Evolutionary conservation across 2,329 filamentous ascomycete species (phyloP), one percentile per base, ranked within the genome.

Genomic region (Epichloe amarillans): DNA sequence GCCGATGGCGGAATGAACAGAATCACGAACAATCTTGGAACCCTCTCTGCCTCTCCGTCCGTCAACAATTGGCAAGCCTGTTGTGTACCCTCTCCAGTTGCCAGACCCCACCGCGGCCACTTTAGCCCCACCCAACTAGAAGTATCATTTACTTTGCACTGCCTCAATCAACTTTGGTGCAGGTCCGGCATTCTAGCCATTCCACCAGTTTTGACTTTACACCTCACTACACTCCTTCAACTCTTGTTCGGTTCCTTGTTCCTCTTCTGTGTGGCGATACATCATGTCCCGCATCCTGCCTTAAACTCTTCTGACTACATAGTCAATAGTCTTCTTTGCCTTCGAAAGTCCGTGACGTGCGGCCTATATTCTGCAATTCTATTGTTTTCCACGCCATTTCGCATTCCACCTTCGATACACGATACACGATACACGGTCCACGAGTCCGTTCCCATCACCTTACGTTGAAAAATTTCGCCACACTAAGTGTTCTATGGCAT

Each of bases 131-230:
- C 47, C 35, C 11, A 38, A 35, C 33, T 11, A 17, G 40, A 30
- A 30, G 33, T 33, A 10, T 21, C 19, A 42, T 38, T 51, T 26
- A 41, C 26, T 51, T 52, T 52, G 50, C 50, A 52, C 50, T 52
- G 50, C 50, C 50, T 42, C 46, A 39, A 37, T 42, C 7, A 43
- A 36, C 17, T 35, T 14, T 37, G 5, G n/a, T 44, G 47, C 40
- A 21, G 36, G 26, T 45, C 49, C 23, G 19, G 39, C 49, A 41
- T 33, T 43, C 35, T 50, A 23, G 46, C 44, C 17, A 45, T 17
- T 46, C 14, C 30, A 37, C 44, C 3, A 7, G 1, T 26, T 30
- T 26, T 7, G 26, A 43, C 35, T 23, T 30, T 40, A 38, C 23
- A 23, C 46, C 38, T 40, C 46, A 21, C 38, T 15, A 42, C 43